Percentiles rank a stretch among this genome's conserved stretches.
phyloP scores from a whole-genome alignment of 768 basidiomycete genomes.

The Porphyrellus cyaneotinctus region DNA sequence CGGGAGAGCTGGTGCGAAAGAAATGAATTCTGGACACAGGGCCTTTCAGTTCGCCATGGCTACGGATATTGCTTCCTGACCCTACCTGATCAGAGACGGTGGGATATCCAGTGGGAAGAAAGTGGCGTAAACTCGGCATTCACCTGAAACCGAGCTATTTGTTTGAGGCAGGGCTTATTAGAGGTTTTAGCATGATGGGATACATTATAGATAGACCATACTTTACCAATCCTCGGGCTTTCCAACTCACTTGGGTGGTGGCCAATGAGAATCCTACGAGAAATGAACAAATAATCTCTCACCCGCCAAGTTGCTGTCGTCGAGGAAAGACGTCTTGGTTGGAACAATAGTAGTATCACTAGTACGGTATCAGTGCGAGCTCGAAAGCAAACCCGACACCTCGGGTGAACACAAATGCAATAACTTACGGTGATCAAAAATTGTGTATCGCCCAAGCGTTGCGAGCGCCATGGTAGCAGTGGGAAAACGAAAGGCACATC shows the following conservation, averaged over 20 bases:
- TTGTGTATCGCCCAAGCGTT: no score
- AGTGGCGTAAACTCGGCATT: constrained; percentile 1
- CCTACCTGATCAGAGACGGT: not conserved
- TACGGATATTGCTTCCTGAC: constrained; percentile 11
- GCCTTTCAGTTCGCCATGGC: constrained; percentile 18
- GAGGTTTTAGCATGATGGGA: not conserved
- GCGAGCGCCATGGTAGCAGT: no score
- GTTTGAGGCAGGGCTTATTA: not conserved
- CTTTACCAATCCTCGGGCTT: not conserved
- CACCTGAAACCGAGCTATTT: not conserved
- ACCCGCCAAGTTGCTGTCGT: not conserved
- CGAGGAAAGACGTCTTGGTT: no score
- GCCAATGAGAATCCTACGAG: not conserved
- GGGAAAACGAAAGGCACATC: no score
- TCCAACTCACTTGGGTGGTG: not conserved
- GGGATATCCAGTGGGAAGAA: constrained; percentile 5
- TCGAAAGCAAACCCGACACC: no score
- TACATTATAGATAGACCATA: not conserved
- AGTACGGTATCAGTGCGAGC: no score
- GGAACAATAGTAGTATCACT: no score
- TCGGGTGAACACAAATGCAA: not conserved
- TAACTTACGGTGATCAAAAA: not conserved
- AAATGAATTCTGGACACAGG: constrained; percentile 9
- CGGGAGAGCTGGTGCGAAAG: constrained; percentile 9
- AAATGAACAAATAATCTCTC: not conserved